Percentiles rank a stretch among this genome's conserved stretches.
phyloP scores from a whole-genome alignment of 768 basidiomycete genomes.

The Strobilomyces echinocephalus region DNA sequence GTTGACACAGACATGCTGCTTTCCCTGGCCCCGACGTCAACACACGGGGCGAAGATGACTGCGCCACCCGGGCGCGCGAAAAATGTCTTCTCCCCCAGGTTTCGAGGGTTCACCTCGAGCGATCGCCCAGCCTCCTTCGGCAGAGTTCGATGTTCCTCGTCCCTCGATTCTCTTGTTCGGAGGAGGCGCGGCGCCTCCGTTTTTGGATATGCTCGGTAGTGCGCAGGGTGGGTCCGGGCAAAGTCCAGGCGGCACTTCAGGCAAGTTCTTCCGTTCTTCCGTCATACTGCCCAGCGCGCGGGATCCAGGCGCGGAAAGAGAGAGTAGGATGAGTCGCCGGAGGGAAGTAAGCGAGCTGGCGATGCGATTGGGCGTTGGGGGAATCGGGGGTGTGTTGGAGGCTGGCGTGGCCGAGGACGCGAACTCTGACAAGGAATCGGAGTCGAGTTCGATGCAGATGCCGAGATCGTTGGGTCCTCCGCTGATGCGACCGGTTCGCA shows the following conservation, averaged over 20 bases:
- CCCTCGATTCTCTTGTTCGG: constrained; percentile 24
- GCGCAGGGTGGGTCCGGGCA: constrained; percentile 18
- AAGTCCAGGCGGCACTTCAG: constrained; percentile 12
- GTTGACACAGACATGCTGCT: constrained; percentile 15
- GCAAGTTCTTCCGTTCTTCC: constrained; percentile 61
- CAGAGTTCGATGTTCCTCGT: constrained; percentile 24
- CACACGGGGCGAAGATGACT: constrained; percentile 55
- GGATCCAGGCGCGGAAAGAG: constrained; percentile 49
- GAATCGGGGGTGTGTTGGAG: constrained; percentile 64
- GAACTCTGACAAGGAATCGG: constrained; percentile 3
- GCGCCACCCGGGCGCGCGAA: constrained; percentile 64
- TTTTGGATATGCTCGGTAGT: constrained; percentile 23
- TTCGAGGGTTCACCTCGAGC: constrained; percentile 11
- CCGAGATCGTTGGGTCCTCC: constrained; percentile 13
- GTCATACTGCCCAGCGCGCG: constrained; percentile 63
- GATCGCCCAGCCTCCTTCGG: constrained; percentile 25
- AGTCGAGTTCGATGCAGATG: constrained; percentile 14
- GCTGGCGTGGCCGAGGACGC: background rate
- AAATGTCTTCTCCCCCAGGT: constrained; percentile 44
- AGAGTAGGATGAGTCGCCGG: constrained; percentile 55
- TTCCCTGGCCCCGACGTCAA: constrained; percentile 26
- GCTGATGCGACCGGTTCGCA: constrained; percentile 1
- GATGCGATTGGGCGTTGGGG: constrained; percentile 76
- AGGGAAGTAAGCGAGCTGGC: constrained; percentile 76
- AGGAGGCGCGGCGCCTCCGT: constrained; percentile 16